A percentile compares a stretch with the other conserved stretches of the same genome.
Conservation (phyloP, 768 basidiomycete species). For the Butyriboletus loyo region DNA sequence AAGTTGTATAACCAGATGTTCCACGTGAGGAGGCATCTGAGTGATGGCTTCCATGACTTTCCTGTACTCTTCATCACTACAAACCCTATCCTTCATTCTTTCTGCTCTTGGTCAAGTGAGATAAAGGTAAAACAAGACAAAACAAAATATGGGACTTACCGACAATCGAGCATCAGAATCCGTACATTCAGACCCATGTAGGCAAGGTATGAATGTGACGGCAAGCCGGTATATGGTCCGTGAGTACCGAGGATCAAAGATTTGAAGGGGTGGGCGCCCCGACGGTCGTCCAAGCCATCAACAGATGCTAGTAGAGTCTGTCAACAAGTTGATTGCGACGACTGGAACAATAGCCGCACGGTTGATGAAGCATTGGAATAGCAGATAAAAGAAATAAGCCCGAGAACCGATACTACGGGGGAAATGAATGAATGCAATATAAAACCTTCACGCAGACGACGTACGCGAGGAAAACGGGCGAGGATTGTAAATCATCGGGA, state of each 20-base stretch:
- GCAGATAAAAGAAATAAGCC: conserved; percentile 88
- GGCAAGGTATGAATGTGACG: conserved; percentile 78
- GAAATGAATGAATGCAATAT: neutral
- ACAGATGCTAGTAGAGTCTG: conserved; percentile 27
- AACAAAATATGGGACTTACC: conserved; percentile 42
- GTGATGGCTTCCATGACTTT: conserved; percentile 65
- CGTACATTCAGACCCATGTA: conserved; percentile 76
- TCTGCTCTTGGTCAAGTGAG: conserved; percentile 60
- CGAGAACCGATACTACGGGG: conserved; percentile 66
- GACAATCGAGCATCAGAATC: conserved; percentile 78
- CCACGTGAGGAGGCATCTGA: conserved; percentile 58
- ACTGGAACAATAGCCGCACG: conserved; percentile 40
- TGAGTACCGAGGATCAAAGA: conserved; percentile 70
- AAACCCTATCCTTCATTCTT: conserved; percentile 77
- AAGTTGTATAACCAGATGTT: conserved; percentile 82
- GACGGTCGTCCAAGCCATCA: conserved; percentile 68
- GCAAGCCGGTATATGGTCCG: conserved; percentile 77
- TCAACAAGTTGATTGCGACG: neutral
- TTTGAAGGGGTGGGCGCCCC: conserved; percentile 61
- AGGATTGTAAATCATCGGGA: conserved; percentile 73
- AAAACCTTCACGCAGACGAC: conserved; percentile 1
- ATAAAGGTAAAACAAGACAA: neutral
- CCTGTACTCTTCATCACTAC: conserved; percentile 68
- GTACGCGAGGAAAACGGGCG: conserved; percentile 71
- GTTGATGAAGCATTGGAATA: conserved; percentile 92